phyloP scores from a whole-genome alignment of 805 yeast species.

The Grigorovia jiainica region DNA sequence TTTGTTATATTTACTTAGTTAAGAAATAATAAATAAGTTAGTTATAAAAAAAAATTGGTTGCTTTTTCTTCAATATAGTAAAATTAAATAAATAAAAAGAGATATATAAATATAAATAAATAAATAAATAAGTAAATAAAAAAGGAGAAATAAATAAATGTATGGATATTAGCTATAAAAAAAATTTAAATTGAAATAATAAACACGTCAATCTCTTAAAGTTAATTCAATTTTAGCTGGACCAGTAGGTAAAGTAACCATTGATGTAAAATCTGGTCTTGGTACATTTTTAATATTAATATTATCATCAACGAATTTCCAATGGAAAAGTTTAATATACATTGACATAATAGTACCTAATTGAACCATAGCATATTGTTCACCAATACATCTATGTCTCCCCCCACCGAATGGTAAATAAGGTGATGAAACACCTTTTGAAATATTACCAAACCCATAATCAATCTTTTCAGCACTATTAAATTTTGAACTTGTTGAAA shows the following conservation, averaged over 20 bases:
- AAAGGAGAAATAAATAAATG: not conserved
- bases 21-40: too few relatives aligned
- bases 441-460: constrained; percentile 93
- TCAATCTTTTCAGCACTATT: constrained; percentile 44
- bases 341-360: constrained; percentile 75
- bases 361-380: constrained; percentile 93
- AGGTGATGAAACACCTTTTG: constrained; percentile 93
- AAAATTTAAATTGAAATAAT: not conserved
- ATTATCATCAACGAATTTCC: constrained; percentile 47
- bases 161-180: not conserved
- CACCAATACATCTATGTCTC: constrained; percentile 98
- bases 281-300: constrained; percentile 33
- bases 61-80: too few relatives aligned
- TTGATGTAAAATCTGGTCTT: constrained; percentile 67
- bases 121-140: constrained; percentile 1
- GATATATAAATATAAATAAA: not conserved
- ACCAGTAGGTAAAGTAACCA: constrained; percentile 83
- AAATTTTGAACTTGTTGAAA: constrained; percentile 16
- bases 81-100: not conserved
- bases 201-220: not conserved
- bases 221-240: constrained; percentile 67
- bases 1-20: too few relatives aligned
- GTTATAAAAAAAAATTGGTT: too few relatives aligned
- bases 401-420: constrained; percentile 99
- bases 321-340: constrained; percentile 63